Evolutionary conservation across 176 grass and related monocot species (phyloP).

Genomic region (Lolium multiflorum): DNA sequence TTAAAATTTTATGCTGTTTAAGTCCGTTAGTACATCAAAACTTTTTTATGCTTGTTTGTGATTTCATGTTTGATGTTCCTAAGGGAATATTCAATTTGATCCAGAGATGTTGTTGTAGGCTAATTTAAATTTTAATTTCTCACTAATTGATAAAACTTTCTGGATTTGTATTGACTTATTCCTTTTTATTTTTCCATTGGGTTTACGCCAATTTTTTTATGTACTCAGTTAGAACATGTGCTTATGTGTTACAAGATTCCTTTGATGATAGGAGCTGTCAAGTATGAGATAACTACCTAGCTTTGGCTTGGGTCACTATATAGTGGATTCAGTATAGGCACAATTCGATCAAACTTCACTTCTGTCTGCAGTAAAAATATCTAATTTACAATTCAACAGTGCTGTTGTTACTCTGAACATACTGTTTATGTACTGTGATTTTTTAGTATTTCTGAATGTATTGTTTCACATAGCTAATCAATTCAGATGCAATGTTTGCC

Average conservation of each 20-base stretch:
- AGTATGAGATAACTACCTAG: conserved; percentile 10
- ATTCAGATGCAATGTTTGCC: conserved; percentile 6
- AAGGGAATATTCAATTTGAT: background rate
- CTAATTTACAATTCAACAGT: background rate
- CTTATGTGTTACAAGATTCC: background rate
- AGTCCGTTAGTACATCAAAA: background rate
- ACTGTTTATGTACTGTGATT: background rate
- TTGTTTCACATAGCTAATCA: conserved; percentile 1
- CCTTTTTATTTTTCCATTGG: conserved; percentile 7
- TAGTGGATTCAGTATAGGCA: background rate
- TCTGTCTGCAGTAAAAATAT: background rate
- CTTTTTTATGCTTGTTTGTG: background rate
- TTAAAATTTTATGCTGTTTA: conserved; percentile 1
- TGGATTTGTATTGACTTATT: background rate
- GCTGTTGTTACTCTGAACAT: background rate
- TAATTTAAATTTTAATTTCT: background rate
- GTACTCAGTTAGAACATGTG: background rate
- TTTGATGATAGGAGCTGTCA: background rate
- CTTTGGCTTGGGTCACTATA: background rate
- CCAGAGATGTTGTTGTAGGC: background rate
- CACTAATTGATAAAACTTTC: background rate
- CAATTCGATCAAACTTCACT: background rate
- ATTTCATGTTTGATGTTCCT: conserved; percentile 36
- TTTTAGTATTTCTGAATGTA: conserved; percentile 35
- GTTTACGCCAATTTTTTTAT: background rate